A percentile compares a stretch with the other conserved stretches of the same genome.
phyloP scores from a whole-genome alignment of 1,139 yeast genomes.

The Protomyces arabidopsidicola region DNA sequence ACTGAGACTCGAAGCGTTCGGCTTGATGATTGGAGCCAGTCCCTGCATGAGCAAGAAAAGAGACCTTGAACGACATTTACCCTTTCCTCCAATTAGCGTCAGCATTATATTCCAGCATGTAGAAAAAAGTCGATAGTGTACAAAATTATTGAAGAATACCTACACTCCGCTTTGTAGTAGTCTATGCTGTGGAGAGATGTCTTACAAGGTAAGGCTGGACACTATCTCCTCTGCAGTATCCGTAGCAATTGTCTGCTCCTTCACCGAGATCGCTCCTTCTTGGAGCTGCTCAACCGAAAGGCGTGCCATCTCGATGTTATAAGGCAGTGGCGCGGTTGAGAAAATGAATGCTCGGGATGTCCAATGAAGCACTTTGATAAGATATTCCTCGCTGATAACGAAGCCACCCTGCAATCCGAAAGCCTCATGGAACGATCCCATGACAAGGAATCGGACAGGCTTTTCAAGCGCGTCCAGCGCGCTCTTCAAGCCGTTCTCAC shows the following conservation, averaged over 20 bases:
- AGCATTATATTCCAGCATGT: too few species aligned
- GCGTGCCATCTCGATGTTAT: constrained; percentile 22
- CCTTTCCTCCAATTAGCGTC: too few species aligned
- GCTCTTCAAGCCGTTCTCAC: background rate
- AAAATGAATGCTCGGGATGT: constrained; percentile 24
- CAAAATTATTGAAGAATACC: too few species aligned
- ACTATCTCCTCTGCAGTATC: background rate
- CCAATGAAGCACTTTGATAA: constrained; percentile 20
- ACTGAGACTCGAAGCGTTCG: background rate
- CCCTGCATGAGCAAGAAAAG: too few species aligned
- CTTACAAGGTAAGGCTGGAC: background rate
- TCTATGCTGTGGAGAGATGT: too few species aligned
- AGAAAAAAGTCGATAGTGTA: too few species aligned
- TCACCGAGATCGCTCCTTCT: background rate
- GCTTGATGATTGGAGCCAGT: background rate
- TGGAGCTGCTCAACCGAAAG: background rate
- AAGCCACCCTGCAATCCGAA: constrained; percentile 23
- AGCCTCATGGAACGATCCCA: constrained; percentile 21
- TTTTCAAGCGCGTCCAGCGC: background rate
- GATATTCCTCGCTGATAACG: constrained; percentile 12
- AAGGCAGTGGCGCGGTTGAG: constrained; percentile 21
- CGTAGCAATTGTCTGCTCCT: background rate
- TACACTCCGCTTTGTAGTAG: too few species aligned
- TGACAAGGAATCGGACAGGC: constrained; percentile 5
- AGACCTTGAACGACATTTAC: too few species aligned